Evolutionary conservation across 2,329 filamentous ascomycete species (phyloP), one percentile per base, ranked within the genome.

Genomic region (Lachnellula arida): DNA sequence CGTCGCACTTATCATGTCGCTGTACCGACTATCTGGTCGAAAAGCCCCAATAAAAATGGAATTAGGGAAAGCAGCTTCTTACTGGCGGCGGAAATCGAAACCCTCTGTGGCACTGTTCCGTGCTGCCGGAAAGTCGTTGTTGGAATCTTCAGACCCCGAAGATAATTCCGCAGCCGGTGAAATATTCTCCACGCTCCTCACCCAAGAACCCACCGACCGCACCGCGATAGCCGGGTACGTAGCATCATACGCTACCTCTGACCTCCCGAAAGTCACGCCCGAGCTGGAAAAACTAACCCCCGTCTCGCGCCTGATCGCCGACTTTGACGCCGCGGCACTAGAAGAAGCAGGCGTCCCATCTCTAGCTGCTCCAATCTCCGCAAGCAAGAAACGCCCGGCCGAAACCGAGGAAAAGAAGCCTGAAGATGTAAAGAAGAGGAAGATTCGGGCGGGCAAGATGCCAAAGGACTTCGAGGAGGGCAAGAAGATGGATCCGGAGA

Each of bases 401-500:
- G 72, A 59, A 57, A 55, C 67, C 57, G 58, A 70, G 63, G 57
- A 68, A 46, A 62, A 72, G 19, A 78, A 78, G 60, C 59, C 63
- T 3, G 74, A 71, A 19, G 65, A 75, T 8, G 73, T 75, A 37
- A 84, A 83, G 67, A 75, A 80, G 57, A 84, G 82, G 68, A 81
- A 80, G 66, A 76, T 80, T 37, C 75, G 79, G 48, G 78, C 80
- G 69, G 81, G 77, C 55, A 82, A 82, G 64, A 76, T 89, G 66
- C 88, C 88, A 34, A 90, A 89, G 73, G 81, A 86, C 66, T 89
- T 84, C 67, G 89, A 91, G 57, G 81, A 89, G 51, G 83, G 80
- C 64, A 95, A 91, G 77, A 86, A 85, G 62, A 82, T 89, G 35
- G 94, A 99, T 71, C 86, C 91, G 0, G 94, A 99, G 74, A 81